These are phyloP conservation scores for Tetraselmis chui DNA, from an alignment of 139 green algal species.

Conservation along the genomic window DNA sequence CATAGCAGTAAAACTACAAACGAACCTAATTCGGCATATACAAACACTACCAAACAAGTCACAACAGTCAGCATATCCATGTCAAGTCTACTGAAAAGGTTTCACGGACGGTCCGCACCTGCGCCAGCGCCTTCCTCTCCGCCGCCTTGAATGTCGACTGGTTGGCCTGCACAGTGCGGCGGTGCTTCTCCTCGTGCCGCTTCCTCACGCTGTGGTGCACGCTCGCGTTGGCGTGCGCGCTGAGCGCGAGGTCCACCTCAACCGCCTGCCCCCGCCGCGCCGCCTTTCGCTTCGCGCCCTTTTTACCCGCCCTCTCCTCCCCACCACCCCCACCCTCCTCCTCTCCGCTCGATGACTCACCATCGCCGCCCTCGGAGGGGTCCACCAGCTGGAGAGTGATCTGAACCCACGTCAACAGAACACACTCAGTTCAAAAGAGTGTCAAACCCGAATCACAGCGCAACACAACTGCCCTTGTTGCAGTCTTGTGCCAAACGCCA, in stretches of 20 bases:
- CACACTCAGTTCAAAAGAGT: too few relatives aligned
- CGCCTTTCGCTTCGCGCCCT: neutral
- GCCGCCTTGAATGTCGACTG: constrained; percentile 71
- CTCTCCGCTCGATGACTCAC: constrained; percentile 25
- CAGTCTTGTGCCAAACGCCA: too few relatives aligned
- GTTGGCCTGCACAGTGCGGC: constrained; percentile 73
- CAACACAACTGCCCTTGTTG: too few relatives aligned
- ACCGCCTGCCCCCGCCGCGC: too few relatives aligned
- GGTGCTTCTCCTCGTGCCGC: constrained; percentile 66
- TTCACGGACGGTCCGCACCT: constrained; percentile 49
- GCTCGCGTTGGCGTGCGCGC: constrained; percentile 74
- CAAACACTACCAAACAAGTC: too few relatives aligned
- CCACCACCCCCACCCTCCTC: constrained; percentile 2
- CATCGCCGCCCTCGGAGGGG: constrained; percentile 47
- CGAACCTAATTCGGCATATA: too few relatives aligned
- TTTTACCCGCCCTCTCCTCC: constrained; percentile 3
- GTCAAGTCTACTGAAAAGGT: neutral
- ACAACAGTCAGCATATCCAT: neutral
- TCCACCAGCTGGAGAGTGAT: constrained; percentile 73
- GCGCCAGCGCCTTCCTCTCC: constrained; percentile 72
- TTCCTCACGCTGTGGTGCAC: constrained; percentile 64
- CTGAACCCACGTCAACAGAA: too few relatives aligned
- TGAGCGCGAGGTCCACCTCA: constrained; percentile 73
- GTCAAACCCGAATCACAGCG: too few relatives aligned
- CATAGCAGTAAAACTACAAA: too few relatives aligned